Evolutionary conservation across 2,329 filamentous ascomycete genomes (phyloP).

Genomic region (Dichotomopilus funicola): DNA sequence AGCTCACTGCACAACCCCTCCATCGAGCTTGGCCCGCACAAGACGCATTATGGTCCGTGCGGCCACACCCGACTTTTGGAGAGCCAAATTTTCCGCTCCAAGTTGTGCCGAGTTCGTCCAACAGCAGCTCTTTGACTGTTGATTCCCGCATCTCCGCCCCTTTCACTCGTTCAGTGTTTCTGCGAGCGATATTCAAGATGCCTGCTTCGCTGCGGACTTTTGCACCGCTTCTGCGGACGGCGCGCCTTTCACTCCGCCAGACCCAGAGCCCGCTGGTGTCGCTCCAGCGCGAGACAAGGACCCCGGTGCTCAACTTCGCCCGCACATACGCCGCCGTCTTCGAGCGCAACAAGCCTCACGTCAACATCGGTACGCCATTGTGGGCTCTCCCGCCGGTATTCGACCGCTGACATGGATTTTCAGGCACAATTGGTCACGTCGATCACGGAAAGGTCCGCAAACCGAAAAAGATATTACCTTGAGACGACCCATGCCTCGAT

Average conservation of each 20-base stretch:
- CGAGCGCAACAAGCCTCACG: constrained; percentile 90
- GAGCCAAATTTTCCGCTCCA: constrained; percentile 22
- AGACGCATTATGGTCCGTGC: constrained; percentile 15
- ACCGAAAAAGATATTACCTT: too few relatives aligned
- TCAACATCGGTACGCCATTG: constrained; percentile 75
- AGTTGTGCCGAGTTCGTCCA: constrained; percentile 4
- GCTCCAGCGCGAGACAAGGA: constrained; percentile 63
- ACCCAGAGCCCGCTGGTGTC: constrained; percentile 65
- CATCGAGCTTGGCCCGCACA: constrained; percentile 1
- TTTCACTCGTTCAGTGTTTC: constrained; percentile 18
- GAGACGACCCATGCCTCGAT: not conserved
- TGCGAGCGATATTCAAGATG: constrained; percentile 50
- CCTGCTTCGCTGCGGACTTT: constrained; percentile 72
- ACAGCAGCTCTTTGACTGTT: constrained; percentile 14
- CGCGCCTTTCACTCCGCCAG: constrained; percentile 62
- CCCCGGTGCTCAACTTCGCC: constrained; percentile 59
- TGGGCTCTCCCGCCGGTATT: constrained; percentile 8
- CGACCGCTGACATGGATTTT: constrained; percentile 14
- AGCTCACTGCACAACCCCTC: too few relatives aligned
- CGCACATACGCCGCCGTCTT: constrained; percentile 60
- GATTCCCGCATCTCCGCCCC: constrained; percentile 21
- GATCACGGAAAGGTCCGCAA: constrained; percentile 90
- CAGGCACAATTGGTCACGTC: constrained; percentile 96
- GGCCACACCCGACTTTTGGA: constrained; percentile 14
- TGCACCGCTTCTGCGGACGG: constrained; percentile 74